Conservation (phyloP, 2,329 filamentous ascomycete genomes). For the Trichoderma brevicompactum region DNA sequence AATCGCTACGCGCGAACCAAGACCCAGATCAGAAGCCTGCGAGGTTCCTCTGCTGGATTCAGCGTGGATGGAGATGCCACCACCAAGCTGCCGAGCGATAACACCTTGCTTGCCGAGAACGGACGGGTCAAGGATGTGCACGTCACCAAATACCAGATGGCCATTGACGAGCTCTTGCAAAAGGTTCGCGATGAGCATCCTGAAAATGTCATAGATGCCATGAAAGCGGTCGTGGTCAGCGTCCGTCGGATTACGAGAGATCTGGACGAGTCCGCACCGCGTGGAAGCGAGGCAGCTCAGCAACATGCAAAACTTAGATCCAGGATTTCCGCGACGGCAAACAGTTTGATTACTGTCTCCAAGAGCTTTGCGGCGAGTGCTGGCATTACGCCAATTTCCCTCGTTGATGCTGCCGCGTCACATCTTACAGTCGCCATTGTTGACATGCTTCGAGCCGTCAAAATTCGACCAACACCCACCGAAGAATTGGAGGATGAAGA, state of each 20-base stretch:
- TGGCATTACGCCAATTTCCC: slow-evolving; percentile 88
- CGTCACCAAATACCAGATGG: slow-evolving; percentile 92
- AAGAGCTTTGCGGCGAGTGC: slow-evolving; percentile 86
- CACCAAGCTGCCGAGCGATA: slow-evolving; percentile 67
- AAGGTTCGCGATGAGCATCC: slow-evolving; percentile 75
- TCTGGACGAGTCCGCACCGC: slow-evolving; percentile 63
- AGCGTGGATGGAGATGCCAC: slow-evolving; percentile 71
- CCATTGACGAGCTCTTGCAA: slow-evolving; percentile 87
- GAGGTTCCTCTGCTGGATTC: slow-evolving; percentile 78
- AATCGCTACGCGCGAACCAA: slow-evolving; percentile 85
- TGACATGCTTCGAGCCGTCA: slow-evolving; percentile 80
- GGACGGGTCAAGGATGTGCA: slow-evolving; percentile 90
- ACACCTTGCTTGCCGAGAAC: slow-evolving; percentile 68
- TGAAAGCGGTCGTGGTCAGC: slow-evolving; percentile 82
- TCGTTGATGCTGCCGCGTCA: slow-evolving; percentile 90
- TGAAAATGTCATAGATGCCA: slow-evolving; percentile 76
- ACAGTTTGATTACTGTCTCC: slow-evolving; percentile 91
- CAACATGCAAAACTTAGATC: slow-evolving; percentile 73
- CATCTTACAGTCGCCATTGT: slow-evolving; percentile 86
- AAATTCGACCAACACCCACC: slow-evolving; percentile 76
- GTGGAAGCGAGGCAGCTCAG: slow-evolving; percentile 58
- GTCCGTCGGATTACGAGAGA: slow-evolving; percentile 86
- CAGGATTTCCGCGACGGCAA: slow-evolving; percentile 88
- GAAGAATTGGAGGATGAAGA: slow-evolving; percentile 80
- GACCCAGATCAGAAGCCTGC: slow-evolving; percentile 80